phyloP scores from a whole-genome alignment of 2,329 filamentous ascomycete species.

The Trichoderma sp. region DNA sequence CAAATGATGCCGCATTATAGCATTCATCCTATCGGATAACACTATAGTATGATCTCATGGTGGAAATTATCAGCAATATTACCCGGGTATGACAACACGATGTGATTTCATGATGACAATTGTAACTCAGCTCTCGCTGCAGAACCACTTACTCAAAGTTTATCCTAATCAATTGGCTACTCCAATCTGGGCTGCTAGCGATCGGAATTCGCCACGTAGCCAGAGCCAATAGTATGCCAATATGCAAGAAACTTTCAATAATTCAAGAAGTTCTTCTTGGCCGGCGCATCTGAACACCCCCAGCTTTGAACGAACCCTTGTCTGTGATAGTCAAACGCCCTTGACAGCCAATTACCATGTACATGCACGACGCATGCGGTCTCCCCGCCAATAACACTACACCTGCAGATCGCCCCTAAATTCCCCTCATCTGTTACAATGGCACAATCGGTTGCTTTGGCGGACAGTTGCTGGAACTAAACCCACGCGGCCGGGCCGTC shows the following conservation, averaged over 20 bases:
- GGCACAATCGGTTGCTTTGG: neutral
- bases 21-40: neutral
- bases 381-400: neutral
- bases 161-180: neutral
- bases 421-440: neutral
- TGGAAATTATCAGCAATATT: neutral
- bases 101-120: neutral
- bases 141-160: neutral
- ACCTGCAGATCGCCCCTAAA: neutral
- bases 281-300: neutral
- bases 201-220: neutral
- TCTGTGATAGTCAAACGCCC: neutral
- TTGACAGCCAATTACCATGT: neutral
- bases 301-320: neutral
- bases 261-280: neutral
- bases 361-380: neutral
- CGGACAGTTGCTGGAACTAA: neutral
- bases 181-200: neutral
- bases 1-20: neutral
- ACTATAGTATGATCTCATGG: neutral
- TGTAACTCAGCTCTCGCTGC: neutral
- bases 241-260: neutral
- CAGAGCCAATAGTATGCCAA: neutral
- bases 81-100: neutral
- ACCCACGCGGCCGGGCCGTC: neutral